Evolutionary conservation across 306 rosid species (phyloP).

Genomic region (Sindora glabra): DNA sequence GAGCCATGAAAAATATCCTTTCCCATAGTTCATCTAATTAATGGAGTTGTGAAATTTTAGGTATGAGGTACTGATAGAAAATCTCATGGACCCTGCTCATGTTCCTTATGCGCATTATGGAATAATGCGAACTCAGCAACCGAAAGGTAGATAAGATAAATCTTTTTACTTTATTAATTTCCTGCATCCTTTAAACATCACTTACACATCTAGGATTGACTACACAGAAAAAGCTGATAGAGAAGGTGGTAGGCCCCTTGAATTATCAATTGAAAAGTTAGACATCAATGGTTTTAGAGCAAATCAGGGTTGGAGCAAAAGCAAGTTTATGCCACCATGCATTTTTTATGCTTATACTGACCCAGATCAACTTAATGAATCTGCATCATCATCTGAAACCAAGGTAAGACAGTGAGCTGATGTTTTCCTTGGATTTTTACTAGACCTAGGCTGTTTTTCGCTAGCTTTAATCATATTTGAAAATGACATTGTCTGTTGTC

Average conservation of each 20-base stretch:
- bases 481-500: not conserved
- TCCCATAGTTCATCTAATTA: not conserved
- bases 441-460: not conserved
- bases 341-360: constrained; percentile 41
- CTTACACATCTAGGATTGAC: constrained; percentile 8
- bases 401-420: constrained; percentile 30
- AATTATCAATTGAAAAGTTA: constrained; percentile 37
- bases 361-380: constrained; percentile 32
- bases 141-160: constrained; percentile 38
- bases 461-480: not conserved
- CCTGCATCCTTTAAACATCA: not conserved
- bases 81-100: constrained; percentile 93
- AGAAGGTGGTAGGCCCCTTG: constrained; percentile 92
- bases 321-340: constrained; percentile 63
- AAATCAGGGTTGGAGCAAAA: constrained; percentile 36
- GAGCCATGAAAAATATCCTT: not conserved
- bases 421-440: not conserved
- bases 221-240: constrained; percentile 67
- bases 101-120: constrained; percentile 80
- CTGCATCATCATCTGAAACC: constrained; percentile 39
- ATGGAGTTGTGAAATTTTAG: constrained; percentile 37
- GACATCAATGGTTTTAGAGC: constrained; percentile 62
- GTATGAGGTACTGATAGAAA: constrained; percentile 83
- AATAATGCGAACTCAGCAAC: constrained; percentile 38
- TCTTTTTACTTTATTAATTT: not conserved